Percentiles rank a stretch among this genome's conserved stretches.
Evolutionary conservation across 2,329 filamentous ascomycete species (phyloP).

Genomic region (Chlorencoelia australis): DNA sequence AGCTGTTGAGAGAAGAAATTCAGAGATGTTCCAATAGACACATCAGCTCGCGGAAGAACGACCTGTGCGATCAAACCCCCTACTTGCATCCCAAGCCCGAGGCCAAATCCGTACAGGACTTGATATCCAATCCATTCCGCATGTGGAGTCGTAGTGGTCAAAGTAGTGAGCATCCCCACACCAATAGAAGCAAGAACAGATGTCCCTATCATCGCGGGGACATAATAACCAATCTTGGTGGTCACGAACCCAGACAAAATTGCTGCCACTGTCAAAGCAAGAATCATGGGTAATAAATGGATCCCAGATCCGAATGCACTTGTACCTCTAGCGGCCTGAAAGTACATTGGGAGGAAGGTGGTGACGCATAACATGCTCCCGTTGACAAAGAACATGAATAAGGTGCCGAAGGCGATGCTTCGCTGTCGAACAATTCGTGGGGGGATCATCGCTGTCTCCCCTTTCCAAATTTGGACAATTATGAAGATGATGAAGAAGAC

Average conservation of each 20-base stretch:
- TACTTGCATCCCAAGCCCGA: slow-evolving; percentile 20
- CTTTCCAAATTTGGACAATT: slow-evolving; percentile 29
- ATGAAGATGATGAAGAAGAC: slow-evolving; percentile 25
- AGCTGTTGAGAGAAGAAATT: slow-evolving; percentile 21
- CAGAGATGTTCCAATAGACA: slow-evolving; percentile 18
- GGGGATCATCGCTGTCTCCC: slow-evolving; percentile 30
- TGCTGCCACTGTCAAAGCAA: slow-evolving; percentile 22
- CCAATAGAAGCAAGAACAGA: slow-evolving; percentile 25
- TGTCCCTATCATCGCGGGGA: slow-evolving; percentile 32
- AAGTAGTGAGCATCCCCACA: slow-evolving; percentile 30
- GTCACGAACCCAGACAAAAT: slow-evolving; percentile 24
- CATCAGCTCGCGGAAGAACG: slow-evolving; percentile 18
- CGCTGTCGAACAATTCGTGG: slow-evolving; percentile 27
- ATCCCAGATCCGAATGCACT: slow-evolving; percentile 21
- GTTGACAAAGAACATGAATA: slow-evolving; percentile 10
- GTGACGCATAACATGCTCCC: slow-evolving; percentile 24
- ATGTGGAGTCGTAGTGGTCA: slow-evolving; percentile 16
- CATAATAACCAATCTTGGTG: slow-evolving; percentile 20
- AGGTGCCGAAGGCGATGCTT: slow-evolving; percentile 18
- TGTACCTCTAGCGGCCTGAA: slow-evolving; percentile 12
- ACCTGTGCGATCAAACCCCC: slow-evolving; percentile 17
- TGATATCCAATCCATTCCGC: slow-evolving; percentile 29
- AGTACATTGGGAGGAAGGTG: slow-evolving; percentile 16
- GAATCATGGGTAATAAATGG: slow-evolving; percentile 23
- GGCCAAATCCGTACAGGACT: slow-evolving; percentile 18